Base-by-base conservation (phyloP, 2,329 filamentous ascomycete species). In the Hymenoscyphus scutula region DNA sequence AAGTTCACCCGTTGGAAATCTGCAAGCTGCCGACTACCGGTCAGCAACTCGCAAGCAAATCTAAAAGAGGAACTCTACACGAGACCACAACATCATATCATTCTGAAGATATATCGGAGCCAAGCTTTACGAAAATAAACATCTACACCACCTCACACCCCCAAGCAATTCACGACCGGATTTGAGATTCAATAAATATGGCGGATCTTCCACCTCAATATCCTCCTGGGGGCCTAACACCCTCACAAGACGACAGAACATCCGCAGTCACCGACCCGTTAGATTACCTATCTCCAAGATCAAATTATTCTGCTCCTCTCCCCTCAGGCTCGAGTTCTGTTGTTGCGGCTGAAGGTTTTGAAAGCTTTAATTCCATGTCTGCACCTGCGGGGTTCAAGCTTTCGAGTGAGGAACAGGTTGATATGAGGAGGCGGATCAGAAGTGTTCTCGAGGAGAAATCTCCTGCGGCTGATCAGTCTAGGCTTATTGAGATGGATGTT, bases 401-500 rank as follows among this genome's bases (percentile, higher is more conserved):
- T 19, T 64, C 60, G 15, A 56, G 34, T 8, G 60, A 66, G 38
- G 62, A 65, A 41, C 62, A 67, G 56, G 55, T 23, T 27, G 56
- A 56, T 19, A 66, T 71, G 61, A 60, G 64, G 41, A 56, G 59
- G 65, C 55, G 19, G 65, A 71, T 58, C 38, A 62, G 25, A 59
- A 63, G 11, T 65, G 71, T 29, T 67, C 71, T 60, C 55, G 66
- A 32, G 53, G 65, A 19, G 66, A 69, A 30, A 67, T 67, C 45
- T 59, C 65, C 23, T 29, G 29, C 53, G 41, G 29, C 10, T 34
- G 53, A 59, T 25, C 41, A 60, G 53, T 61, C 62, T 56, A 62
- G 68, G n/a, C n/a, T n/a, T n/a, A n/a, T n/a, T 8, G 57, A 53
- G 56, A 65, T 68, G 53, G 61, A 53, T 5, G 56, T 66, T 13